These are phyloP conservation scores for Corylus heterophylla DNA, from an alignment of 306 rosid species.

Conservation along the genomic window DNA sequence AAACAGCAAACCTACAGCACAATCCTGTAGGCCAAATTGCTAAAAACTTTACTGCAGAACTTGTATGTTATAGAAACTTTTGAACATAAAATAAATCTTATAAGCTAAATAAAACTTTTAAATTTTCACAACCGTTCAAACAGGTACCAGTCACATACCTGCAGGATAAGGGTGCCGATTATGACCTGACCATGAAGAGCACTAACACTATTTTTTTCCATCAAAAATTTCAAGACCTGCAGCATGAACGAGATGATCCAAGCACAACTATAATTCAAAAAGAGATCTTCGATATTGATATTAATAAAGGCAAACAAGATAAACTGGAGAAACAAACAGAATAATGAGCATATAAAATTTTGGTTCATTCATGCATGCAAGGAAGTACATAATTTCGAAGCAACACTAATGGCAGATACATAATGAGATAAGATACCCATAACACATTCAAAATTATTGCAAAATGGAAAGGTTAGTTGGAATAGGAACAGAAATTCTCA, in stretches of 20 bases:
- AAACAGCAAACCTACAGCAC: constrained; percentile 97
- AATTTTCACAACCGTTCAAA: background rate
- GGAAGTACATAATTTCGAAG: background rate
- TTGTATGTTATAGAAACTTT: constrained; percentile 6
- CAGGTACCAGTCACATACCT: constrained; percentile 43
- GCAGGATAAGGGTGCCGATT: constrained; percentile 86
- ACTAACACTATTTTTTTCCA: constrained; percentile 79
- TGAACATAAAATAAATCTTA: constrained; percentile 1
- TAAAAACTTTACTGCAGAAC: constrained; percentile 23
- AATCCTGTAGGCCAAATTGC: constrained; percentile 56
- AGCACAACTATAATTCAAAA: background rate
- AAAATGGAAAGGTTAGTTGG: background rate
- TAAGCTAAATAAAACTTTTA: background rate
- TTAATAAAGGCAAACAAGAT: constrained; percentile 7
- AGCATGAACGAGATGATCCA: constrained; percentile 30
- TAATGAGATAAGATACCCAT: background rate
- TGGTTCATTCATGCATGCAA: background rate
- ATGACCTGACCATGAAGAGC: constrained; percentile 96
- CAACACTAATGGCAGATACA: background rate
- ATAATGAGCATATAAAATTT: background rate
- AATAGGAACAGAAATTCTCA: background rate
- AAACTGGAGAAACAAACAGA: constrained; percentile 15
- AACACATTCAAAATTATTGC: background rate
- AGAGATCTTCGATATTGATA: background rate
- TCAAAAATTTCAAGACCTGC: constrained; percentile 88